Evolutionary conservation across 768 basidiomycete species (phyloP), one percentile per base, ranked within the genome.

Genomic region (Naganishia onofrii): DNA sequence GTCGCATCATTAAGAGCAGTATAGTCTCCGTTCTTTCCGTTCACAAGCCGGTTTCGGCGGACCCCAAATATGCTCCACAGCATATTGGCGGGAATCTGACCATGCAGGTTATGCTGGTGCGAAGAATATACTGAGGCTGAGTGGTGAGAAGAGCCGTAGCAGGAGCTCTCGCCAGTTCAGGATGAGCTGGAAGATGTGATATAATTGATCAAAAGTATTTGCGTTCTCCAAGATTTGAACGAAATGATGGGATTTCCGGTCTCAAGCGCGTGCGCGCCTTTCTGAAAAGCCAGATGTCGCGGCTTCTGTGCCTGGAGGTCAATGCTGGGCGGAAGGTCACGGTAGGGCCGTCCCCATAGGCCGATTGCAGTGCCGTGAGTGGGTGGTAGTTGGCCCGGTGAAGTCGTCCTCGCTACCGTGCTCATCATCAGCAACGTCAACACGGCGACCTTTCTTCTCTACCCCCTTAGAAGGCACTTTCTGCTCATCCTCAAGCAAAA

Each of bases 401-500:
- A 63, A 63, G 60, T 63, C 60, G 60, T 42, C 60, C 17, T 29
- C 60, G 42, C 32, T 42, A 36, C 60, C 60, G 60, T 17, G 17
- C 23, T 9, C 60, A 63, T 42, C 60, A 63, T 63, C 60, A 63
- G 48, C 6, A 51, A 26, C 23, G 38, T 63, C 60, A 42, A 26
- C 42, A 32, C 34, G 57, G 21, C 34, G 38, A 44, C 60, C 60
- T 63, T 19, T 56, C 38, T 36, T 38, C 36, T 42, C 29, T 19
- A 36, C 38, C 60, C 60, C 60, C 60, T 42, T 63, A 42, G 36
- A 34, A 29, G 42, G 57, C 38, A 63, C 60, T 63, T 63, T 63
- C 38, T 34, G 60, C 60, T 63, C 54, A 63, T 63, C 60, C 60
- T 63, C 60, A 63, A 63, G 60, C 60, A 63, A 63, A 63, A 63